Evolutionary conservation across 768 basidiomycete species (phyloP).

Genomic region (Panellus pusillus): DNA sequence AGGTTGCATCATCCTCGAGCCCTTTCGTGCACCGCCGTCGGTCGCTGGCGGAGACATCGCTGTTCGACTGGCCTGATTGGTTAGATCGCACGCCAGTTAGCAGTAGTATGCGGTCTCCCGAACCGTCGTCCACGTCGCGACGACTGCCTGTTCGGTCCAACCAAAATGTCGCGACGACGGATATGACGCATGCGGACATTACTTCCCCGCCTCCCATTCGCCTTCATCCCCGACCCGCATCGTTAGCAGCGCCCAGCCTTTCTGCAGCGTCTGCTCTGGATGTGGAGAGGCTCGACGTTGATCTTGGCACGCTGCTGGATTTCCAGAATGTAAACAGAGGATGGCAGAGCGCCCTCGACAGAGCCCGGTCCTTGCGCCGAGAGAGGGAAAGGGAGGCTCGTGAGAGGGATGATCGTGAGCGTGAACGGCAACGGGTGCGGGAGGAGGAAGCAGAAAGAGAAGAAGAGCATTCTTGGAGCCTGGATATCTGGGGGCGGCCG

Average conservation of each 20-base stretch:
- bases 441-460: constrained; percentile 13
- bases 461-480: constrained; percentile 12
- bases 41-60: neutral
- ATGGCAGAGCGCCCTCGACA: constrained; percentile 18
- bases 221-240: constrained; percentile 17
- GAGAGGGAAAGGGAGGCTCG: constrained; percentile 2
- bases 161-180: neutral
- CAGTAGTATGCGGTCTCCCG: neutral
- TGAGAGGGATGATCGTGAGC: neutral
- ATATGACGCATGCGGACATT: constrained; percentile 8
- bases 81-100: neutral
- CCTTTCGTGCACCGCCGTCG: constrained; percentile 5
- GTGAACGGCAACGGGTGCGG: constrained; percentile 4
- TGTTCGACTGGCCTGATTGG: constrained; percentile 17
- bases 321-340: constrained; percentile 5
- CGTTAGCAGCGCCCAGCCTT: constrained; percentile 17
- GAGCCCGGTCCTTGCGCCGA: constrained; percentile 7
- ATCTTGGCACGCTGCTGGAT: constrained; percentile 13
- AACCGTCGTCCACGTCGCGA: constrained; percentile 9
- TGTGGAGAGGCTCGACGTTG: constrained; percentile 5
- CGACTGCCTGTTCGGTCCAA: neutral
- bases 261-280: constrained; percentile 7
- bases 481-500: constrained; percentile 14
- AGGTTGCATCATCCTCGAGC: neutral
- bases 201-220: neutral